A percentile compares a stretch with the other conserved stretches of the same genome.
Conservation (phyloP, 805 yeast species). For the Clavispora fructus region DNA sequence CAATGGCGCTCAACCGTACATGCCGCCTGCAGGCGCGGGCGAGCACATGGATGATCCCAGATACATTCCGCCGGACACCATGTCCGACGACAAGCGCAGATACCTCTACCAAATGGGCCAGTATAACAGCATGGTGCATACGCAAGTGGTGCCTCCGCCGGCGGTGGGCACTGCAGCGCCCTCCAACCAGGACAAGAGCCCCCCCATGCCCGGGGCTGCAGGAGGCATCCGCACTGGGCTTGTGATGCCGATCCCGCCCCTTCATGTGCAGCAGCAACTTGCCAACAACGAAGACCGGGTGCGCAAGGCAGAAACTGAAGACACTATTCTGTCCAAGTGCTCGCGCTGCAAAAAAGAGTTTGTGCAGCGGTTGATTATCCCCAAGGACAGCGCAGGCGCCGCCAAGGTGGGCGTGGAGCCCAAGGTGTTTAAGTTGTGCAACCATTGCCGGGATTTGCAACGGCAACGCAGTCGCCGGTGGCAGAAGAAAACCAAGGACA, state of each 20-base stretch:
- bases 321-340: slow-evolving; percentile 27
- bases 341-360: slow-evolving; percentile 59
- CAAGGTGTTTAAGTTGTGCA: slow-evolving; percentile 51
- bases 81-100: slow-evolving; percentile 12
- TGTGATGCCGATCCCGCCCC: slow-evolving; percentile 36
- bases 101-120: slow-evolving; percentile 2
- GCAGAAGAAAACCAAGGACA: slow-evolving; percentile 57
- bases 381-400: slow-evolving; percentile 15
- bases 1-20: neutral
- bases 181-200: neutral
- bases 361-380: slow-evolving; percentile 37
- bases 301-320: slow-evolving; percentile 4
- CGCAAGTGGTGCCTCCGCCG: slow-evolving; percentile 5
- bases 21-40: slow-evolving; percentile 3
- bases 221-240: slow-evolving; percentile 10
- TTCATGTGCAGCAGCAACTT: slow-evolving; percentile 39
- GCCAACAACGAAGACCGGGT: slow-evolving; percentile 14
- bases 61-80: slow-evolving; percentile 12
- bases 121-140: neutral
- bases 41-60: slow-evolving; percentile 11
- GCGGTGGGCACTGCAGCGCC: neutral
- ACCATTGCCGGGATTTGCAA: slow-evolving; percentile 61
- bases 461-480: slow-evolving; percentile 59
- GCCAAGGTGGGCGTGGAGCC: slow-evolving; percentile 27
- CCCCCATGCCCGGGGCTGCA: neutral